phyloP scores from a whole-genome alignment of 2,329 filamentous ascomycete species.

The Fonsecaea erecta region DNA sequence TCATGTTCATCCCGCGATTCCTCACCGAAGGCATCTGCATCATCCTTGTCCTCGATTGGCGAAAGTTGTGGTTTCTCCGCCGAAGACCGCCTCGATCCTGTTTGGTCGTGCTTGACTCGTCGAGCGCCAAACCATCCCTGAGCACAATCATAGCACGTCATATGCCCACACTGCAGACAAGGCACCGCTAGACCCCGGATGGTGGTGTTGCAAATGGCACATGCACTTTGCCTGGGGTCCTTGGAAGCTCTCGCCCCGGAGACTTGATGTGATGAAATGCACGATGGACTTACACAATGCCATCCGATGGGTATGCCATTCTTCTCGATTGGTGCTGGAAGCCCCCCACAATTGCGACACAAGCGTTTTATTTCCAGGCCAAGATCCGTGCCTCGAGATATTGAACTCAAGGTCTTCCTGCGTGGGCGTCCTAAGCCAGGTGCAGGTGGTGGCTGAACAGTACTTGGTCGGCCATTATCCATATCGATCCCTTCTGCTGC shows the following conservation, averaged over 20 bases:
- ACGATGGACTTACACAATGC: slow-evolving; percentile 39
- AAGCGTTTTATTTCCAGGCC: slow-evolving; percentile 50
- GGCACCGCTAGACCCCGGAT: slow-evolving; percentile 52
- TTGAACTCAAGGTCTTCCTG: slow-evolving; percentile 17
- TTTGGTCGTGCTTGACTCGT: slow-evolving; percentile 1
- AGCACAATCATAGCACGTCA: slow-evolving; percentile 53
- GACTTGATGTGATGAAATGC: slow-evolving; percentile 38
- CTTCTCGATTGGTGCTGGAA: slow-evolving; percentile 35
- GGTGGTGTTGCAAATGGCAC: slow-evolving; percentile 51
- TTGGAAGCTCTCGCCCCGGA: slow-evolving; percentile 25
- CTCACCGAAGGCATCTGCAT: slow-evolving; percentile 27
- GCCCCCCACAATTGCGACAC: slow-evolving; percentile 48
- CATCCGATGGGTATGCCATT: slow-evolving; percentile 37
- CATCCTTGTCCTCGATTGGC: slow-evolving; percentile 17
- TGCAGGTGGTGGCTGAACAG: neutral
- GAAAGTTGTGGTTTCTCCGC: slow-evolving; percentile 31
- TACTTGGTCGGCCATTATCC: neutral
- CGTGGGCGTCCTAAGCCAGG: slow-evolving; percentile 8
- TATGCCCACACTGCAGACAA: slow-evolving; percentile 54
- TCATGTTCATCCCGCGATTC: slow-evolving; percentile 14
- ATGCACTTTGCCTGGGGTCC: slow-evolving; percentile 41
- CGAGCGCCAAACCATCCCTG: slow-evolving; percentile 47
- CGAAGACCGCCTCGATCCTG: slow-evolving; percentile 20
- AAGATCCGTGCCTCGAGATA: slow-evolving; percentile 29
- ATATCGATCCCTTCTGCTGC: neutral